Conservation (phyloP, 768 basidiomycete species). For the Porpolomopsis calyptriformis region DNA sequence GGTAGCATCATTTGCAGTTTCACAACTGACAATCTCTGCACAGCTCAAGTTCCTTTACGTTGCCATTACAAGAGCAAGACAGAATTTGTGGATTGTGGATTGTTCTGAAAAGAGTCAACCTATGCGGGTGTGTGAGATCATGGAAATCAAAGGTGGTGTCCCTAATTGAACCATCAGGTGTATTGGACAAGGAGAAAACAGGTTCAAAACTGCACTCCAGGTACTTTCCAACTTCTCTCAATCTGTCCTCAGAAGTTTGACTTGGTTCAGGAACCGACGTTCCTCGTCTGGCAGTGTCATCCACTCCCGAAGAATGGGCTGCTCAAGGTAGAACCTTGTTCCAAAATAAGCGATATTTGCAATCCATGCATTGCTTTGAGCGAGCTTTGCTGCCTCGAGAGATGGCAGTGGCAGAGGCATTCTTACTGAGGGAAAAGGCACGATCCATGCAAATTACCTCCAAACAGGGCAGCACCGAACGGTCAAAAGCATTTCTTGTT, state of each 20-base stretch:
- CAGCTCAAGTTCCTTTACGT: constrained; percentile 64
- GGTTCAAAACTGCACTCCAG: constrained; percentile 39
- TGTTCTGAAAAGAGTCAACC: constrained; percentile 44
- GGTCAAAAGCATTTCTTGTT: constrained; percentile 27
- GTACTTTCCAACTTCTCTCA: too few species aligned
- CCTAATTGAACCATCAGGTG: constrained; percentile 24
- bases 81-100: constrained; percentile 66
- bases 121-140: constrained; percentile 36
- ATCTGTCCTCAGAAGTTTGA: too few species aligned
- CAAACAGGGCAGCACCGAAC: constrained; percentile 16
- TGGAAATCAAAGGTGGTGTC: not conserved
- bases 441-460: constrained; percentile 20
- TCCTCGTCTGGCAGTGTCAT: constrained; percentile 45
- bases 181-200: constrained; percentile 39
- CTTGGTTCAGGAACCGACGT: too few species aligned
- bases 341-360: constrained; percentile 34
- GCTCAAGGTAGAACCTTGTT: constrained; percentile 26
- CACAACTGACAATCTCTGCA: not conserved
- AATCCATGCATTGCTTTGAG: constrained; percentile 46
- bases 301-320: constrained; percentile 33
- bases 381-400: constrained; percentile 35
- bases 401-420: constrained; percentile 39
- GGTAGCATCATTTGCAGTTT: not conserved
- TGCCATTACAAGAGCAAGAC: constrained; percentile 58
- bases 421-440: constrained; percentile 43